Conservation (phyloP, 805 yeast species). For the Pichia sporocuriosa region DNA sequence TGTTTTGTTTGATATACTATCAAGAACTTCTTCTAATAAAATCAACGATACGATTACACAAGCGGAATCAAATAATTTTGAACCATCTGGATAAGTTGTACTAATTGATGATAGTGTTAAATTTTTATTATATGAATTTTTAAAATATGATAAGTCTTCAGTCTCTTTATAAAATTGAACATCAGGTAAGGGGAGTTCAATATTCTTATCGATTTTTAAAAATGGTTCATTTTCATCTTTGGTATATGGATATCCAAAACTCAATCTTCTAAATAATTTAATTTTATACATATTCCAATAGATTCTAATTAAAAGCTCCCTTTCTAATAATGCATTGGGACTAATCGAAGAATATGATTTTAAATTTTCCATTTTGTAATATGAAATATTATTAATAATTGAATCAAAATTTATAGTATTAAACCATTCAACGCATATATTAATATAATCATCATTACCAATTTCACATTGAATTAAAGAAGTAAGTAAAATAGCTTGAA, state of each 20-base stretch:
- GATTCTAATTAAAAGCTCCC: constrained; percentile 30
- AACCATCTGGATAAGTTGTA: constrained; percentile 12
- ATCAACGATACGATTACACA: constrained; percentile 26
- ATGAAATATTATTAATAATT: background rate
- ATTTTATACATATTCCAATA: constrained; percentile 36
- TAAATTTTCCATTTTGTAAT: background rate
- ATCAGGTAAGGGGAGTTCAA: constrained; percentile 33
- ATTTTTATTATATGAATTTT: constrained; percentile 12
- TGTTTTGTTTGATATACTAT: constrained; percentile 23
- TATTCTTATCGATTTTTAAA: constrained; percentile 26
- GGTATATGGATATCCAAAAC: constrained; percentile 32
- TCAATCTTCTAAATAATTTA: constrained; percentile 29
- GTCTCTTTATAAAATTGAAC: constrained; percentile 18
- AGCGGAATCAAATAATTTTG: constrained; percentile 25
- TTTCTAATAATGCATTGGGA: constrained; percentile 15
- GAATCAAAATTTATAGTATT: constrained; percentile 1
- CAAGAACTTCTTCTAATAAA: constrained; percentile 31
- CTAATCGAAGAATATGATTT: background rate
- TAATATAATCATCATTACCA: constrained; percentile 23
- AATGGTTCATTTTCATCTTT: background rate
- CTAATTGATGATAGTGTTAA: constrained; percentile 13
- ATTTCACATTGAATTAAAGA: constrained; percentile 22
- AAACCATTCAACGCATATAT: constrained; percentile 12
- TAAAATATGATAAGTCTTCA: constrained; percentile 12
- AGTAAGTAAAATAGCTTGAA: constrained; percentile 24